Percentiles rank a stretch among this genome's conserved stretches.
These are phyloP conservation scores for Vaccinium darrowii DNA, from an alignment of 148 eudicot species.

Conservation along the genomic window DNA sequence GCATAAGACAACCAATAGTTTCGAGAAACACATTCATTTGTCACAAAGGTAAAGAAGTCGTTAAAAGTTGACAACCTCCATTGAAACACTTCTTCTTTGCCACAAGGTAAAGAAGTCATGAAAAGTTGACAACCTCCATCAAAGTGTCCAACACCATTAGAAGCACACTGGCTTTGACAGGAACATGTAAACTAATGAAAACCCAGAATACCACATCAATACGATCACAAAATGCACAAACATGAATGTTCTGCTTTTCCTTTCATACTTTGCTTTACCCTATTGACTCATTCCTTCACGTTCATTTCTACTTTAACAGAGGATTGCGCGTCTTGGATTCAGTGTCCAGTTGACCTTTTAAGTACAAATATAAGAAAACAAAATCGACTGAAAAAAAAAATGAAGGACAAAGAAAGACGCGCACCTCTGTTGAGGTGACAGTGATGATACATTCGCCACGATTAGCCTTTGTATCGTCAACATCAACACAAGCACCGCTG, in stretches of 20 bases:
- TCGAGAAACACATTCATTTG: neutral
- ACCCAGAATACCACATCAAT: neutral
- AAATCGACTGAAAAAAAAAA: neutral
- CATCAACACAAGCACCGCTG: slow-evolving; percentile 81
- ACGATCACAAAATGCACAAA: neutral
- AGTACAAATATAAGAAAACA: neutral
- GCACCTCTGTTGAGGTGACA: slow-evolving; percentile 70
- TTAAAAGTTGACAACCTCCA: neutral
- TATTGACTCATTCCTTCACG: neutral
- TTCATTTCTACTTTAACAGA: neutral
- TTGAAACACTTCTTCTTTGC: neutral
- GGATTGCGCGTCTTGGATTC: neutral
- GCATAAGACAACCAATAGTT: neutral
- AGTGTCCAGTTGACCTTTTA: neutral
- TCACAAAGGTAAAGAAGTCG: neutral
- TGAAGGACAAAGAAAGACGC: slow-evolving; percentile 4
- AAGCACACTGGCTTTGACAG: neutral
- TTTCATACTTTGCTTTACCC: neutral
- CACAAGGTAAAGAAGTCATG: neutral
- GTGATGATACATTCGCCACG: slow-evolving; percentile 61
- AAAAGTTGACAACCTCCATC: neutral
- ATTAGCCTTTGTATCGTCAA: slow-evolving; percentile 62
- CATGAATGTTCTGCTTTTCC: neutral
- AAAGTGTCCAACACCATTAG: neutral
- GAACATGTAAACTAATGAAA: neutral